A percentile compares a stretch with the other conserved stretches of the same genome.
These are phyloP conservation scores for Gracilaria caudata DNA, from an alignment of 23 red algal genomes.

Conservation along the genomic window DNA sequence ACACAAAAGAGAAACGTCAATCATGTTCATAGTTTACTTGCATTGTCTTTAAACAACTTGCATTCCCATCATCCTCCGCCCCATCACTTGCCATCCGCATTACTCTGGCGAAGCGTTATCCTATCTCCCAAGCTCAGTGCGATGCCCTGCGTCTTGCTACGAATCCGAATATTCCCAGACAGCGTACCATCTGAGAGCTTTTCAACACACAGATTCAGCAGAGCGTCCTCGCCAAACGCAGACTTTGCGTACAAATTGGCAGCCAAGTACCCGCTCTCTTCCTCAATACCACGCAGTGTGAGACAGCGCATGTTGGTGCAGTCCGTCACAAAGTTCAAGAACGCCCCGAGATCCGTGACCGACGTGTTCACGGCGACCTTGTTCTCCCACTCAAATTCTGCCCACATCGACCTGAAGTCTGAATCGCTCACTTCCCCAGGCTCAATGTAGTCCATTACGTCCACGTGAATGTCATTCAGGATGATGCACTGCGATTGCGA, in stretches of 20 bases:
- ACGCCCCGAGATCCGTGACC: constrained; percentile 70
- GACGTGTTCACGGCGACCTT: constrained; percentile 81
- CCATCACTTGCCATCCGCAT: constrained; percentile 27
- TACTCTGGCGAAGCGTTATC: constrained; percentile 75
- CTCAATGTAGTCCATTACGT: constrained; percentile 99
- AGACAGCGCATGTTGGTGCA: constrained; percentile 96
- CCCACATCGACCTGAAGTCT: constrained; percentile 96
- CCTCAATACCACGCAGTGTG: constrained; percentile 78
- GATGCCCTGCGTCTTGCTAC: constrained; percentile 97
- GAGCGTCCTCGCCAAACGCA: constrained; percentile 96
- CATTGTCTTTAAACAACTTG: neutral
- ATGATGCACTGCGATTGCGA: constrained; percentile 86
- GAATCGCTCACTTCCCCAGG: constrained; percentile 86
- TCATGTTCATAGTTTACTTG: constrained; percentile 20
- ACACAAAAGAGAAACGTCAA: neutral
- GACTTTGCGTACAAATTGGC: constrained; percentile 94
- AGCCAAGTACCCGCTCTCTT: constrained; percentile 93
- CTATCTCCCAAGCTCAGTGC: constrained; percentile 93
- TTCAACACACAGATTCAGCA: constrained; percentile 90
- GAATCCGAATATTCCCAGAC: constrained; percentile 92
- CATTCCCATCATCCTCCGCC: neutral
- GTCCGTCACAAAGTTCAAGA: constrained; percentile 83
- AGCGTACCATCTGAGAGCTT: constrained; percentile 75
- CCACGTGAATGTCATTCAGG: constrained; percentile 96
- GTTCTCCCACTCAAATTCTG: constrained; percentile 99